Evolutionary conservation across 2,329 filamentous ascomycete genomes (phyloP), one percentile per base, ranked within the genome.

Genomic region (Aspergillus flavus): DNA sequence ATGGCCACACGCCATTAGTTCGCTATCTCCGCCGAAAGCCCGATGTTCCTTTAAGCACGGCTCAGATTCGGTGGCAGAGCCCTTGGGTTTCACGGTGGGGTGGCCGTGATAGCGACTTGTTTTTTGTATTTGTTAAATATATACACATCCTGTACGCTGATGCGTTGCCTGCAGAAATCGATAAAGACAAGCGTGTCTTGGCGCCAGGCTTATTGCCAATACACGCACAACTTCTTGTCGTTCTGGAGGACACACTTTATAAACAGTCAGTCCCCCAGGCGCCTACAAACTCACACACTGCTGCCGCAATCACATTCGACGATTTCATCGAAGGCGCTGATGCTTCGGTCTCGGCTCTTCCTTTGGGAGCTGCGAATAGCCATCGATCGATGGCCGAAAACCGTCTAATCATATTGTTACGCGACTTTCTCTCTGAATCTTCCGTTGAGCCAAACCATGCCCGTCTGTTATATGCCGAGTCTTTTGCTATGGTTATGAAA

Each of bases 81-180:
- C 88, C 89, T 0, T 97, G 94, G 94, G 83, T 92, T 9, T 87
- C 90, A 45, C 87, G 93, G 64, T 97, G 94, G 94, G 90, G 88
- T 65, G 94, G 94, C 16, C 87, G 89, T 2, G 93, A 97, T 70
- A 96, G 91, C 4, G 94, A 97, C 72, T 82, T 97, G 39, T 92
- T 97, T 74, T 97, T 94, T 79, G 90, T 96, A 52, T 97, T 97
- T 72, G 87, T 89, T 79, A 97, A 96, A 78, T 90, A 95, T 74
- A 96, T 91, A 71, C 91, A 94, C 75, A 85, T 94, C 23, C 82
- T 97, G 3, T 85, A 89, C 4, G 87, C 91, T 46, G 91, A 95
- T 64, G 91, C 91, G 68, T 82, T 91, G 69, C 88, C 89, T 0
- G 70, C 72, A 7, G 82, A 83, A 36, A 79, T 84, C 9, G 82